Percentiles rank a stretch among this genome's conserved stretches.
These are phyloP conservation scores for Nepenthes gracilis DNA, from an alignment of 148 eudicot species.

Conservation along the genomic window DNA sequence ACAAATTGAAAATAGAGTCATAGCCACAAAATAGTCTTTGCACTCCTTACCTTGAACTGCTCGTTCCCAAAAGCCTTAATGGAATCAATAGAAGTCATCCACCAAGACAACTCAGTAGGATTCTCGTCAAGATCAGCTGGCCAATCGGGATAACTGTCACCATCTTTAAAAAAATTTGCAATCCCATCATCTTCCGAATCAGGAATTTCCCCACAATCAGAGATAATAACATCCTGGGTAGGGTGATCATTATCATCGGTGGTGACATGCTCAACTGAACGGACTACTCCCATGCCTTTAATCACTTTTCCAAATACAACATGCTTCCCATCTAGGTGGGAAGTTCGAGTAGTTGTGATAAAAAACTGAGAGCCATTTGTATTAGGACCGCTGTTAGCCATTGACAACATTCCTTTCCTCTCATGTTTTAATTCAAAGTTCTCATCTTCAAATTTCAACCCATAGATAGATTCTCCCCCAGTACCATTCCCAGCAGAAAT, in stretches of 20 bases:
- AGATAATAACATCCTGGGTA: constrained; percentile 32
- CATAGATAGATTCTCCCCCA: constrained; percentile 97
- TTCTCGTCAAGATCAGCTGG: constrained; percentile 63
- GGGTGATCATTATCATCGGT: constrained; percentile 43
- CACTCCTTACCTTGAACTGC: constrained; percentile 49
- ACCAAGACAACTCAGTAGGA: constrained; percentile 65
- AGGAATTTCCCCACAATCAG: constrained; percentile 75
- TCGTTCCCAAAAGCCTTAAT: constrained; percentile 68
- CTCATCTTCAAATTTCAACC: constrained; percentile 75
- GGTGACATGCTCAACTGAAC: constrained; percentile 63
- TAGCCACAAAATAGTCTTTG: no score
- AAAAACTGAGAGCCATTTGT: constrained; percentile 85
- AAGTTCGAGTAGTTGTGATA: constrained; percentile 76
- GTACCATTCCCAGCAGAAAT: constrained; percentile 78
- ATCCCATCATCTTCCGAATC: constrained; percentile 72
- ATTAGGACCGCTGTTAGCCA: constrained; percentile 80
- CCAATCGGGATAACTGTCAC: constrained; percentile 79
- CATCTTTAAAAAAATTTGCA: constrained; percentile 65
- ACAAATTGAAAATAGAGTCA: not conserved
- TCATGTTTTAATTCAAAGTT: constrained; percentile 83
- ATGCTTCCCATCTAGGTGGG: constrained; percentile 81
- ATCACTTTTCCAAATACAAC: constrained; percentile 90
- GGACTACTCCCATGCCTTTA: constrained; percentile 91
- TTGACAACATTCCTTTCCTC: constrained; percentile 83
- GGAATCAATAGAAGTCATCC: constrained; percentile 66